Evolutionary conservation across 306 rosid genomes (phyloP), one percentile per base, ranked within the genome.

Genomic region (Delonix regia): DNA sequence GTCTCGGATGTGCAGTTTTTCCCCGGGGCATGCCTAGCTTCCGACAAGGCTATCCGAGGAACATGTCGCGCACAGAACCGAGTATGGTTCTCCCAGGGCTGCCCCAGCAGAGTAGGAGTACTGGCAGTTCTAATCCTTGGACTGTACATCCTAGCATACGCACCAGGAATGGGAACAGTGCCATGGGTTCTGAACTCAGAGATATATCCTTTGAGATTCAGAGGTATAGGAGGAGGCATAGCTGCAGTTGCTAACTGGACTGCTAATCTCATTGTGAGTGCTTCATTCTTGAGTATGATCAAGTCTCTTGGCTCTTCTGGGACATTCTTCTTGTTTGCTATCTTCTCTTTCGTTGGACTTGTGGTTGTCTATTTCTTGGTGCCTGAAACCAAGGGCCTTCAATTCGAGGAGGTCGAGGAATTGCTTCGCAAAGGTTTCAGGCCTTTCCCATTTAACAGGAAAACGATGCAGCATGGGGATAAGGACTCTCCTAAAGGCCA

Each of bases 141-240:
- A 76, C 22, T 90, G 22, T 91, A 94, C 74, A 91, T 94, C 25
- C 80, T 94, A 13, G 47, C 77, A 3, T 94, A 91, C 51, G 83
- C 97, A 0, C 98, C 97, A 0, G 98, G 98, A 39, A 88, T 94
- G 88, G 97, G 96, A 74, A 90, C 94, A 0, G 88, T 86, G 4
- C 98, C 98, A 1, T 94, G 97, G 98, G 84, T 94, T 73, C 85
- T 93, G 51, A 91, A 91, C 84, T 87, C 95, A 0, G 97, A 93
- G 89, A 89, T 93, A 22, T 93, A 93, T 53, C 98, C 97, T 0
- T 49, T 88, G 59, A 88, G 85, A 64, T 91, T 87, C 82, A 79
- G 96, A 85, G 97, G 98, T 1, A 42, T 85, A 13, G 92, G 95
- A 28, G 98, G 98, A 73, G 96, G 97, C 28, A 87, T 94, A 16